Evolutionary conservation across 805 yeast species (phyloP), one percentile per base, ranked within the genome.

Genomic region (Geotrichum ghanense): DNA sequence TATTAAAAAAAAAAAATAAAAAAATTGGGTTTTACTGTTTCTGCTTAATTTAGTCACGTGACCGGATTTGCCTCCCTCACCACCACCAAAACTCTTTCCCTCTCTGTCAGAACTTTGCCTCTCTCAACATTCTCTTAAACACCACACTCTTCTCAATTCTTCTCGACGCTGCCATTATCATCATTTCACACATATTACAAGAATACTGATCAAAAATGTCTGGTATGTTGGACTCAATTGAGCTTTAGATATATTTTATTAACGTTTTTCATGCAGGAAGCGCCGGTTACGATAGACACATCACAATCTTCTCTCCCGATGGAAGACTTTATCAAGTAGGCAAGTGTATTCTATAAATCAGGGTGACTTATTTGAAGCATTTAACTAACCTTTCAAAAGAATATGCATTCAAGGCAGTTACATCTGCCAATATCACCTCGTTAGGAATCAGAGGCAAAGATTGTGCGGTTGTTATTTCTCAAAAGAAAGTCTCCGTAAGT

Each of bases 241-340:
- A 23, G 44, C 27, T 3, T 41, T 20, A n/a, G 37, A 4, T 5
- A 16, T n/a, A 41, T 19, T 17, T n/a, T 10, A 26, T 2, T 40
- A 22, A 31, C 51, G 25, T 26, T 35, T 26, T 42, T 5, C 21
- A 4, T 6, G 17, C 57, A 72, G 81, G 78, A 52, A 73, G 81
- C 52, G 95, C 97, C n/a, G 98, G 98, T 46, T 92, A 89, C 65
- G 98, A 92, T 71, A 84, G 98, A 73, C 98, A 92, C 66, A 92
- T 92, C 65, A 92, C 98, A 23, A 89, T 92, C 58, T 92, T 92
- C 71, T 90, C 97, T 35, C 98, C 98, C 19, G 98, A 92, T 64
- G 98, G 98, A 42, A 81, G 98, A 67, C 74, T 92, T 51, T 92
- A 83, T 69, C 98, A 92, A 69, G 98, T 90, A 31, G 63, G 63